A percentile compares a stretch with the other conserved stretches of the same genome.
phyloP scores from a whole-genome alignment of 2,329 filamentous ascomycete genomes.

The Trichoderma guizhouense region DNA sequence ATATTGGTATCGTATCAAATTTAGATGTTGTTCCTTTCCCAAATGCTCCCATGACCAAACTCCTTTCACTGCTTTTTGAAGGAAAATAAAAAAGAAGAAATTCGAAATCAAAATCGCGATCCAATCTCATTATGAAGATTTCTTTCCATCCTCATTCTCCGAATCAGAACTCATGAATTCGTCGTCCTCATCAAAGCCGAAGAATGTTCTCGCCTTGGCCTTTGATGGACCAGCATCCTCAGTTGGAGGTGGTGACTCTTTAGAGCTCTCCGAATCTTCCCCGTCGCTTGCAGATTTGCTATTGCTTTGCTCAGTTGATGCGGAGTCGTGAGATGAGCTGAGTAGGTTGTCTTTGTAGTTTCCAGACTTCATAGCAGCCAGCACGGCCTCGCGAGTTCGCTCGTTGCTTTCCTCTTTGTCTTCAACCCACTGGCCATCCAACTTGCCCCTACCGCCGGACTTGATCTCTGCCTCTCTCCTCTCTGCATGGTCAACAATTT shows the following conservation, averaged over 20 bases:
- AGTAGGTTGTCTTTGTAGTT: conserved; percentile 59
- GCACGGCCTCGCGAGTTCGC: conserved; percentile 73
- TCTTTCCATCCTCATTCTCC: conserved; percentile 35
- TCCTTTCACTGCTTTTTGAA: neutral
- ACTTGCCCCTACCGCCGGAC: conserved; percentile 64
- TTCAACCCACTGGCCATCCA: conserved; percentile 93
- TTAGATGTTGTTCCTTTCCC: neutral
- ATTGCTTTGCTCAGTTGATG: conserved; percentile 35
- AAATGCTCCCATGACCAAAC: conserved; percentile 1
- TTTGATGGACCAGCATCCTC: conserved; percentile 39
- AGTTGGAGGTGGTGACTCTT: conserved; percentile 49
- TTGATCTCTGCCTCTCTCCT: conserved; percentile 78
- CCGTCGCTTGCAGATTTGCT: conserved; percentile 33
- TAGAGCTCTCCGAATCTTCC: conserved; percentile 41
- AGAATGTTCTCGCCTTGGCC: conserved; percentile 52
- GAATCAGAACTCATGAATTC: conserved; percentile 65
- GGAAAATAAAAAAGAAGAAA: neutral
- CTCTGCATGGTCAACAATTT: conserved; percentile 82
- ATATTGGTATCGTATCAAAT: conserved; percentile 7
- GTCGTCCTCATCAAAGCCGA: conserved; percentile 77
- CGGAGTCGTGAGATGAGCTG: conserved; percentile 49
- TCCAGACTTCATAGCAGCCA: conserved; percentile 65
- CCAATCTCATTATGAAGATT: neutral
- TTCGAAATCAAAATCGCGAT: neutral
- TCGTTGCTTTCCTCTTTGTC: conserved; percentile 87